Evolutionary conservation across 805 yeast species (phyloP).

Genomic region (Torulaspora gathmanii): DNA sequence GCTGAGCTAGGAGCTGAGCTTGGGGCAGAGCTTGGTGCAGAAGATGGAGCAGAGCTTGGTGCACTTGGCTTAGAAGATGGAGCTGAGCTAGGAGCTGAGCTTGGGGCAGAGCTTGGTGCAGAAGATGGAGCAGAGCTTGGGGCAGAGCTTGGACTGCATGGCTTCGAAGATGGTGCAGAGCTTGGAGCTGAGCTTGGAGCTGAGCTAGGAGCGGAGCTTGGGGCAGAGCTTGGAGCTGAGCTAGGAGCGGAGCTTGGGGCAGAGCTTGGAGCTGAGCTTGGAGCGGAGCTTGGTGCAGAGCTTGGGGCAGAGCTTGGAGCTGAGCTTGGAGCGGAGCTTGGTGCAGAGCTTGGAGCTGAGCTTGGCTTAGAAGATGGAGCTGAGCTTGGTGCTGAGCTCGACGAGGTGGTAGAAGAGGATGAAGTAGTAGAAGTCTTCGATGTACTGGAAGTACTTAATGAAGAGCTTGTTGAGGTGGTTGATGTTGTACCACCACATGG

Average conservation of each 20-base stretch:
- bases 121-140: not conserved
- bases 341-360: not conserved
- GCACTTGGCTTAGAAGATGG: not conserved
- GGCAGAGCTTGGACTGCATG: not conserved
- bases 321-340: not conserved
- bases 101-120: not conserved
- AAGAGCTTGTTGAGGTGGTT: too few species aligned
- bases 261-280: not conserved
- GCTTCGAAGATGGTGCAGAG: not conserved
- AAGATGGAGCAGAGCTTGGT: not conserved
- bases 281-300: not conserved
- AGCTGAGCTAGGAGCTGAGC: not conserved
- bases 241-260: not conserved
- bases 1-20: not conserved
- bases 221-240: not conserved
- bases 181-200: not conserved
- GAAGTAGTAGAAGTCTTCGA: too few species aligned
- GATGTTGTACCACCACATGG: conserved; percentile 2
- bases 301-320: not conserved
- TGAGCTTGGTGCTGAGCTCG: not conserved
- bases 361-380: not conserved
- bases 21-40: not conserved
- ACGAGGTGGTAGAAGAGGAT: not conserved
- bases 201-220: too few species aligned
- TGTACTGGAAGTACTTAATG: too few species aligned